phyloP scores from a whole-genome alignment of 2,329 filamentous ascomycete species.

The Cladophialophora chaetospira region DNA sequence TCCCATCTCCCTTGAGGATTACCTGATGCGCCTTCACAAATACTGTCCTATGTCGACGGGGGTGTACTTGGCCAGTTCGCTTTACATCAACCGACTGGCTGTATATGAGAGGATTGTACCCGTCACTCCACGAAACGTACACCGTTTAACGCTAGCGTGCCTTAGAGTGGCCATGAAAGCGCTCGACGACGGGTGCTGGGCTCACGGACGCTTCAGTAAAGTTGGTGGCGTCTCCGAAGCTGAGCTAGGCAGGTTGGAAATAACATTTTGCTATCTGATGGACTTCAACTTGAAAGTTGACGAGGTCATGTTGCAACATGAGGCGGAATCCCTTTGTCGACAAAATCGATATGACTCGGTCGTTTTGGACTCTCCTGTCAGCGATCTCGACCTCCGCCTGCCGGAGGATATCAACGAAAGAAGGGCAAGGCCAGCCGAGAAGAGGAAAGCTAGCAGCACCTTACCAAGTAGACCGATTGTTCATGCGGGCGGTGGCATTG shows the following conservation, averaged over 20 bases:
- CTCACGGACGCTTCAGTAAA: conserved; percentile 78
- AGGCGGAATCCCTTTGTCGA: conserved; percentile 49
- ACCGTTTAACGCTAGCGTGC: conserved; percentile 80
- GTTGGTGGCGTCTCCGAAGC: conserved; percentile 84
- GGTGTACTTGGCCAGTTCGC: conserved; percentile 85
- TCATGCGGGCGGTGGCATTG: conserved; percentile 24
- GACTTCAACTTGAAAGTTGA: conserved; percentile 76
- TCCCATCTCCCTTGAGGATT: conserved; percentile 78
- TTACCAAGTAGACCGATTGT: conserved; percentile 30
- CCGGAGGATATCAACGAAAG: conserved; percentile 20
- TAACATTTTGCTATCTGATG: conserved; percentile 84
- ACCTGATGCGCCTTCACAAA: conserved; percentile 80
- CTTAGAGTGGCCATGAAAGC: conserved; percentile 90
- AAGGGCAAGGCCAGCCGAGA: conserved; percentile 26
- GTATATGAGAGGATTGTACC: conserved; percentile 76
- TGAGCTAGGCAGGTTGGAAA: conserved; percentile 82
- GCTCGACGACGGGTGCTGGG: conserved; percentile 87
- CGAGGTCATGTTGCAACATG: conserved; percentile 55
- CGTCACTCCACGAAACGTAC: conserved; percentile 80
- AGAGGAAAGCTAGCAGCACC: conserved; percentile 33
- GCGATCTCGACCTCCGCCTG: conserved; percentile 19
- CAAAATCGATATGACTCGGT: conserved; percentile 31
- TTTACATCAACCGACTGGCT: conserved; percentile 82
- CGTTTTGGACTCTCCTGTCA: conserved; percentile 15
- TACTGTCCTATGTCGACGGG: conserved; percentile 93